These are phyloP conservation scores for Teunomyces gatunensis DNA, from an alignment of 805 yeast genomes.

Conservation along the genomic window DNA sequence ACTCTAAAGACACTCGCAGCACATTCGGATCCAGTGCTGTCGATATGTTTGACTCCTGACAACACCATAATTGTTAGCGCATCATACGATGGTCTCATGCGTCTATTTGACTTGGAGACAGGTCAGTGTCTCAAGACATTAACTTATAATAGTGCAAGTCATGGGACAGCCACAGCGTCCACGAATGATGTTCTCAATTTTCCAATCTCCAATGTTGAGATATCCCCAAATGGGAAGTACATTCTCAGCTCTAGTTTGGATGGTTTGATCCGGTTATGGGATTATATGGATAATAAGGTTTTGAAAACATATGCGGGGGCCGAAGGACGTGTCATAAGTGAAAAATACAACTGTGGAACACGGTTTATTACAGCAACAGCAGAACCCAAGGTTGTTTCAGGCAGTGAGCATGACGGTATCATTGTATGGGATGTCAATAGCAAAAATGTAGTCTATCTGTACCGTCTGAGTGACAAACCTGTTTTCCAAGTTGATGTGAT, in stretches of 20 bases:
- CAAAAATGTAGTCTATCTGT: conserved; percentile 43
- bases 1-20: conserved; percentile 82
- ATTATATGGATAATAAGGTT: conserved; percentile 75
- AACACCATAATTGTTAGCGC: conserved; percentile 83
- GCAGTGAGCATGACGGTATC: conserved; percentile 54
- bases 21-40: conserved; percentile 85
- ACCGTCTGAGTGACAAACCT: conserved; percentile 18
- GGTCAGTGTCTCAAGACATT: conserved; percentile 92
- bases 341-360: conserved; percentile 52
- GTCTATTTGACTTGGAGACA: conserved; percentile 82
- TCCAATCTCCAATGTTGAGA: conserved; percentile 72
- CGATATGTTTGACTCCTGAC: conserved; percentile 71
- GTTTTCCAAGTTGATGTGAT: conserved; percentile 43
- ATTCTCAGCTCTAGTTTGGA: conserved; percentile 77
- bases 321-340: conserved; percentile 36
- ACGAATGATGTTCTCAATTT: conserved; percentile 47
- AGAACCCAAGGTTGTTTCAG: conserved; percentile 52
- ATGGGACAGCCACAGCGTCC: conserved; percentile 58
- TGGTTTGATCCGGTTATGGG: conserved; percentile 80
- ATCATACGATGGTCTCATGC: conserved; percentile 86
- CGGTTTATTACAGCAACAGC: conserved; percentile 43
- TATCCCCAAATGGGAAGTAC: conserved; percentile 79
- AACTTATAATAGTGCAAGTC: conserved; percentile 68
- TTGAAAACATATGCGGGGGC: conserved; percentile 59
- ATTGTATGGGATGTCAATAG: conserved; percentile 68